Evolutionary conservation across 805 yeast genomes (phyloP), one percentile per base, ranked within the genome.

Genomic region (Maudiozyma pseudohumilis): DNA sequence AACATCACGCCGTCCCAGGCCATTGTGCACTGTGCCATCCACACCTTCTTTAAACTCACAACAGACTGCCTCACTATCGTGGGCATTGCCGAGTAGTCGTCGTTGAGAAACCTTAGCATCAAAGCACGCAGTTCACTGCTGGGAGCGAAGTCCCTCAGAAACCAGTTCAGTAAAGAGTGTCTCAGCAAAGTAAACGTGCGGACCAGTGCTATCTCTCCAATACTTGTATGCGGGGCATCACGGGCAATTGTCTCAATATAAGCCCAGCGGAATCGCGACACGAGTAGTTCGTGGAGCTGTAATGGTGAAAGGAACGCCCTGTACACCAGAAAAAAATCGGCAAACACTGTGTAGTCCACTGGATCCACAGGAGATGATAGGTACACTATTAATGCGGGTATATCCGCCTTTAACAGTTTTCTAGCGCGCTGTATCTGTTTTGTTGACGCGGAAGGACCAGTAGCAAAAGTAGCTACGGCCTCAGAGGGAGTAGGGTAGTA

Each of bases 91-190:
- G 34, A 26, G 21, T 32, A 38, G 45, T 35, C 48, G 27, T 33
- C 55, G 53, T 73, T 68, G 28, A 76, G 45, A 12, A 66, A 65
- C 11, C 56, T 44, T 3, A 68, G 56, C 40, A 75, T 69, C 18
- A 57, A 47, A 17, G 49, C 45, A 38, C 87, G 63, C 24, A 80
- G 59, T 38, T 69, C 65, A 16, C 61, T 48, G 34, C 72, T 66
- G 12, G 71, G 59, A 19, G 80, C 63, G 55, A 88, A 92, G 58
- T 92, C 97, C 53, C 84, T 89, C 29, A 76, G 69, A 50, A 86
- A 92, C 56, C 84, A 88, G 58, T 88, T 89, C 41, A 84, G 60
- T 15, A 89, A 57, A 95, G 97, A 89, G 62, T 85, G 95, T 51
- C 96, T 73, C 30, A 92, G 49, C 21, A 82, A 77, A 20, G 85